phyloP scores from a whole-genome alignment of 176 grass and related monocot species.

The Eleusine indica region DNA sequence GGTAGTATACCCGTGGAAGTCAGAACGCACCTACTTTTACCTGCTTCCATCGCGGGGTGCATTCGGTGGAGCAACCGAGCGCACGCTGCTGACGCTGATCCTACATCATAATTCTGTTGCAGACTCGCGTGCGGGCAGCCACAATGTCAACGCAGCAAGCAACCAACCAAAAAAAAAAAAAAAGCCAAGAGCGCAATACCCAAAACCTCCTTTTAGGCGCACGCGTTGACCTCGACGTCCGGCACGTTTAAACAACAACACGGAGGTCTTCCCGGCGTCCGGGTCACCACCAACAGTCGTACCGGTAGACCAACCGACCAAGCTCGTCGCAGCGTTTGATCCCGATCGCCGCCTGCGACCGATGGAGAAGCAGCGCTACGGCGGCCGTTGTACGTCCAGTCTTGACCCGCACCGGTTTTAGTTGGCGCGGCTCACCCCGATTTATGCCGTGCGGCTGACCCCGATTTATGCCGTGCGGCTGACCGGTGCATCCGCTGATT shows the following conservation, averaged over 20 bases:
- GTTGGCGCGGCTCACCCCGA: background rate
- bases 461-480: background rate
- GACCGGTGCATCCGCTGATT: slow-evolving; percentile 6
- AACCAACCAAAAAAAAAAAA: background rate
- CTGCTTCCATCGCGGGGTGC: slow-evolving; percentile 1
- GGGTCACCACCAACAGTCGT: no score
- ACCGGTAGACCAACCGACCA: no score
- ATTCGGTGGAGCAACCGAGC: slow-evolving; percentile 41
- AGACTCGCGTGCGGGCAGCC: background rate
- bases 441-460: background rate
- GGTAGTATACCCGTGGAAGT: background rate
- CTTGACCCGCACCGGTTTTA: slow-evolving; percentile 24
- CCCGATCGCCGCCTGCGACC: background rate
- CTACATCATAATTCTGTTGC: background rate
- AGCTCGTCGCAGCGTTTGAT: background rate
- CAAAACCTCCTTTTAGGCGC: slow-evolving; percentile 15
- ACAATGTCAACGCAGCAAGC: slow-evolving; percentile 31
- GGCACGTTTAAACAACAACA: background rate
- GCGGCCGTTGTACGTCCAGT: slow-evolving; percentile 31
- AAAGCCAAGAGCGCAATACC: background rate
- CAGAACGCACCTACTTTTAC: background rate
- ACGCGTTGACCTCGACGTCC: slow-evolving; percentile 36
- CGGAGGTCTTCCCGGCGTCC: no score
- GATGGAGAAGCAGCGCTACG: background rate
- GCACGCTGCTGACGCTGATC: background rate